Evolutionary conservation across 805 yeast genomes (phyloP).

Genomic region (Candida easanensis): DNA sequence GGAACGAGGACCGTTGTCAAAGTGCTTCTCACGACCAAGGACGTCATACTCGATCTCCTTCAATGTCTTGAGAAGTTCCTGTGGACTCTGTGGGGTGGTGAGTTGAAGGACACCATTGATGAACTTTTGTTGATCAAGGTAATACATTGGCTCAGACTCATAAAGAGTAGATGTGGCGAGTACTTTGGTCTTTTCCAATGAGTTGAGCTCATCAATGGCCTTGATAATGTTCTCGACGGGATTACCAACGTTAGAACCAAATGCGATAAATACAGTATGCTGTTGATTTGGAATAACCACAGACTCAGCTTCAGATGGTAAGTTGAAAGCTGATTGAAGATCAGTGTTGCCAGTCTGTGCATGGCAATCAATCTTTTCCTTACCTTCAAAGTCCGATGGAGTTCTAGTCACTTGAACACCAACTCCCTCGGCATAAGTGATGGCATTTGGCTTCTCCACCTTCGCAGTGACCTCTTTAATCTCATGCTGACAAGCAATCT

Average conservation of each 20-base stretch:
- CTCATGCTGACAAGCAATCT: constrained; percentile 41
- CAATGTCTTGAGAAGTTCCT: constrained; percentile 53
- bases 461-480: constrained; percentile 48
- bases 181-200: constrained; percentile 38
- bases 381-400: constrained; percentile 36
- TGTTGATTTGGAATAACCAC: constrained; percentile 16
- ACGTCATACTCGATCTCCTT: constrained; percentile 77
- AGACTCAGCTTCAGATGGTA: constrained; percentile 35
- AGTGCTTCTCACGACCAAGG: constrained; percentile 66
- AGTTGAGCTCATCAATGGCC: constrained; percentile 49
- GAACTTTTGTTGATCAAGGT: constrained; percentile 73
- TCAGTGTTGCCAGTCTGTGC: constrained; percentile 1
- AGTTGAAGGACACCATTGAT: constrained; percentile 78
- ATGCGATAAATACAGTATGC: constrained; percentile 72
- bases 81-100: constrained; percentile 61
- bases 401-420: constrained; percentile 72
- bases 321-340: constrained; percentile 10
- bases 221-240: constrained; percentile 55
- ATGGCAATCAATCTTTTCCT: constrained; percentile 13
- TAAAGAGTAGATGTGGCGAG: constrained; percentile 72
- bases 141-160: constrained; percentile 92
- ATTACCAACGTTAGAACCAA: constrained; percentile 87
- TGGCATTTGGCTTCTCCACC: constrained; percentile 86
- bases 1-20: constrained; percentile 89
- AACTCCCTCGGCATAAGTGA: constrained; percentile 83